phyloP scores from a whole-genome alignment of 2,329 filamentous ascomycete genomes.

The Fusarium pseudoanthophilum region DNA sequence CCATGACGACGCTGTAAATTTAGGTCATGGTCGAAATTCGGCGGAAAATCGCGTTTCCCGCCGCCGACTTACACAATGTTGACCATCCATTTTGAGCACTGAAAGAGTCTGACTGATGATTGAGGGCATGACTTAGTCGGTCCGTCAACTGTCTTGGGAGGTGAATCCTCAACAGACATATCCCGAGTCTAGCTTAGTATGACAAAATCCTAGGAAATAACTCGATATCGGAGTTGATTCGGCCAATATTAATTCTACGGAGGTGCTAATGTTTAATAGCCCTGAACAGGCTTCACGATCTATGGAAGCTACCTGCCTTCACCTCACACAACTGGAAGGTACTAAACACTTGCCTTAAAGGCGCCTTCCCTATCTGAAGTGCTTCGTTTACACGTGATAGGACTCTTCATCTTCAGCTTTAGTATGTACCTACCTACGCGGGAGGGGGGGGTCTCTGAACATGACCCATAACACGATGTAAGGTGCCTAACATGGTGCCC shows the following conservation, averaged over 20 bases:
- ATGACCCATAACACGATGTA: too few relatives aligned
- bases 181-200: neutral
- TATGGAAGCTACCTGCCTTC: neutral
- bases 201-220: neutral
- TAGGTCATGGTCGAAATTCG: neutral
- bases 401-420: neutral
- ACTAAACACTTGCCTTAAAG: neutral
- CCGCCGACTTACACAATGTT: neutral
- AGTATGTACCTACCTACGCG: too few relatives aligned
- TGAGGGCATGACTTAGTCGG: neutral
- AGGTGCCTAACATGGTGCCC: too few relatives aligned
- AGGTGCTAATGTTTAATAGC: neutral
- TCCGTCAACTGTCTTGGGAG: neutral
- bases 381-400: neutral
- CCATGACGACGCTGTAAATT: neutral
- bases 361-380: conserved; percentile 12
- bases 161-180: neutral
- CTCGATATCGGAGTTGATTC: conserved; percentile 1
- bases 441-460: too few relatives aligned
- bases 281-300: neutral
- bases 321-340: conserved; percentile 16
- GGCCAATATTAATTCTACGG: neutral
- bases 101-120: neutral
- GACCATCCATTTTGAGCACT: neutral
- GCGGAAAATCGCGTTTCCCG: conserved; percentile 4